Evolutionary conservation across 2,329 filamentous ascomycete genomes (phyloP).

Genomic region (Fonsecaea nubica): DNA sequence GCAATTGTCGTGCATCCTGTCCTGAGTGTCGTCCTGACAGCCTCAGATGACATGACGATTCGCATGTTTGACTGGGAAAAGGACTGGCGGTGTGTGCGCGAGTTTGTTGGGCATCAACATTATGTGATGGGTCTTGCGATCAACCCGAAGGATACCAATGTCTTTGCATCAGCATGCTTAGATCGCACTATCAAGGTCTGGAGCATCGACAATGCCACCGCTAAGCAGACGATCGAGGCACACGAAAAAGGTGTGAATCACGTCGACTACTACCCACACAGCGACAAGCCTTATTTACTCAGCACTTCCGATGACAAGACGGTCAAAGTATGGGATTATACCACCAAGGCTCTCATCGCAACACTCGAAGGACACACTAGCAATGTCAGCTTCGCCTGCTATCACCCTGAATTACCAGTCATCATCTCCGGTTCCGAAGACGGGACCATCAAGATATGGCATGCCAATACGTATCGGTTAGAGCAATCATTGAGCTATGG

Average conservation of each 20-base stretch:
- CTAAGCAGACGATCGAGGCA: slow-evolving; percentile 95
- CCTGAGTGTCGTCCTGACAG: slow-evolving; percentile 93
- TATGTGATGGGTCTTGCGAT: slow-evolving; percentile 80
- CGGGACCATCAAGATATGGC: slow-evolving; percentile 97
- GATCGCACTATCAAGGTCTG: slow-evolving; percentile 98
- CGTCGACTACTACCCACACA: slow-evolving; percentile 81
- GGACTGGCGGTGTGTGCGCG: slow-evolving; percentile 95
- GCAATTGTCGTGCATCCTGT: slow-evolving; percentile 95
- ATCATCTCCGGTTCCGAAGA: slow-evolving; percentile 99
- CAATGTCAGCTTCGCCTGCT: slow-evolving; percentile 97
- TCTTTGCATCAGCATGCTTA: slow-evolving; percentile 89
- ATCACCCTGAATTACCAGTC: slow-evolving; percentile 93
- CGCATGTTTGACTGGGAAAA: slow-evolving; percentile 99
- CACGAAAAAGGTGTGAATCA: slow-evolving; percentile 99
- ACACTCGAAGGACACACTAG: slow-evolving; percentile 96
- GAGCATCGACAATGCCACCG: slow-evolving; percentile 89
- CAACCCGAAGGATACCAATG: slow-evolving; percentile 86
- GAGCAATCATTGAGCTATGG: slow-evolving; percentile 97
- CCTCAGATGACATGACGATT: slow-evolving; percentile 97
- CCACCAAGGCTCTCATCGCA: slow-evolving; percentile 94
- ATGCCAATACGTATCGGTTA: slow-evolving; percentile 94
- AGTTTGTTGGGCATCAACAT: slow-evolving; percentile 95
- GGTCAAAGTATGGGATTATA: slow-evolving; percentile 99
- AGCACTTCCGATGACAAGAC: slow-evolving; percentile 97
- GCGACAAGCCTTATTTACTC: slow-evolving; percentile 81